Percentiles rank a stretch among this genome's conserved stretches.
Evolutionary conservation across 179 eudicot genomes (phyloP).

Genomic region (Dionaea muscipula): DNA sequence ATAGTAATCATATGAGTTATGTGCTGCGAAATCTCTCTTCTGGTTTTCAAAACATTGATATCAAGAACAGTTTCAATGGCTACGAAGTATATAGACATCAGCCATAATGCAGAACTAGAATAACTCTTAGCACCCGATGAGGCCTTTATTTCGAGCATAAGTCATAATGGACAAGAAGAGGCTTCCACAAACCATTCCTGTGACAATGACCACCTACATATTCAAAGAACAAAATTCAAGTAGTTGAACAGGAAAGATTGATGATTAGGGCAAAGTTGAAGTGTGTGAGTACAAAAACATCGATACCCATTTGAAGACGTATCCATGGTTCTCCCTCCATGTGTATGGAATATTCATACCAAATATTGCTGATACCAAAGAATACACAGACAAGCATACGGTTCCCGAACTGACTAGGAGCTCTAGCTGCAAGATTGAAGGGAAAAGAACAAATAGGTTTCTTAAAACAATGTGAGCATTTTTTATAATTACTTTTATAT

Average conservation of each 20-base stretch:
- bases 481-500: neutral
- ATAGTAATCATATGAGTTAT: too few relatives aligned
- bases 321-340: slow-evolving; percentile 47
- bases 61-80: too few relatives aligned
- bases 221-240: neutral
- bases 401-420: slow-evolving; percentile 67
- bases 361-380: slow-evolving; percentile 66
- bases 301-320: slow-evolving; percentile 66
- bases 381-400: slow-evolving; percentile 59
- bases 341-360: slow-evolving; percentile 82
- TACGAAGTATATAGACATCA: neutral
- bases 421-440: slow-evolving; percentile 53
- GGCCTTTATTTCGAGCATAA: slow-evolving; percentile 68
- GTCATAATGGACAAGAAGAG: slow-evolving; percentile 48
- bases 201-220: slow-evolving; percentile 46
- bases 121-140: too few relatives aligned
- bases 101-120: too few relatives aligned
- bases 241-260: neutral
- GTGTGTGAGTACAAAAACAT: neutral
- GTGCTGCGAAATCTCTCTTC: too few relatives aligned
- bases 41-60: too few relatives aligned
- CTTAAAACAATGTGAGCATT: neutral
- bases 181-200: slow-evolving; percentile 33
- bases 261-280: neutral
- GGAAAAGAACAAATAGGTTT: neutral